These are phyloP conservation scores for Ajuga reptans DNA, from an alignment of 305 asterid genomes.

Conservation along the genomic window DNA sequence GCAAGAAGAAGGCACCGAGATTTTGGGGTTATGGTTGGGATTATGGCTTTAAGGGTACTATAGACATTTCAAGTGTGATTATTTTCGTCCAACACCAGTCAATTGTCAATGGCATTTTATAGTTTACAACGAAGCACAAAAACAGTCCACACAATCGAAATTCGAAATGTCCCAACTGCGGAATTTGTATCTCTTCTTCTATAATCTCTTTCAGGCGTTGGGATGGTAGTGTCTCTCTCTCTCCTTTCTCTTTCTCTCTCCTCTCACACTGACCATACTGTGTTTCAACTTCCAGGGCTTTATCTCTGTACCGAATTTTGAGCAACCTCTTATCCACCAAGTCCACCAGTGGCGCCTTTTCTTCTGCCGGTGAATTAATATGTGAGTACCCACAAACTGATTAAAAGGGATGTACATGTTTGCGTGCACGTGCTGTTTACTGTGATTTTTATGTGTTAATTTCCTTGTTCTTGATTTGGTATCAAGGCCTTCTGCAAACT, in stretches of 20 bases:
- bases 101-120: not conserved
- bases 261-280: not conserved
- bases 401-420: not conserved
- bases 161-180: conserved; percentile 34
- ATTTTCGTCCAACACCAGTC: no score
- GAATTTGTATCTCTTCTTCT: conserved; percentile 51
- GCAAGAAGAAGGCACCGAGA: no score
- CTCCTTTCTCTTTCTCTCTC: not conserved
- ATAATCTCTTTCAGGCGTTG: conserved; percentile 52
- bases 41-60: no score
- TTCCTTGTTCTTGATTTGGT: conserved; percentile 14
- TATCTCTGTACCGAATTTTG: conserved; percentile 49
- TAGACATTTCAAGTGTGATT: no score
- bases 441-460: not conserved
- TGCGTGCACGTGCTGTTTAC: not conserved
- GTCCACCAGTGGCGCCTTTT: conserved; percentile 49
- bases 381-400: conserved; percentile 33
- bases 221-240: conserved; percentile 49
- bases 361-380: conserved; percentile 63
- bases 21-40: no score
- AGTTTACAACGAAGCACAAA: not conserved
- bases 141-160: conserved; percentile 3
- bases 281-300: conserved; percentile 41
- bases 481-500: conserved; percentile 62
- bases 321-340: conserved; percentile 39